Evolutionary conservation across 2,329 filamentous ascomycete genomes (phyloP).

Genomic region (Diaporthe batatas): DNA sequence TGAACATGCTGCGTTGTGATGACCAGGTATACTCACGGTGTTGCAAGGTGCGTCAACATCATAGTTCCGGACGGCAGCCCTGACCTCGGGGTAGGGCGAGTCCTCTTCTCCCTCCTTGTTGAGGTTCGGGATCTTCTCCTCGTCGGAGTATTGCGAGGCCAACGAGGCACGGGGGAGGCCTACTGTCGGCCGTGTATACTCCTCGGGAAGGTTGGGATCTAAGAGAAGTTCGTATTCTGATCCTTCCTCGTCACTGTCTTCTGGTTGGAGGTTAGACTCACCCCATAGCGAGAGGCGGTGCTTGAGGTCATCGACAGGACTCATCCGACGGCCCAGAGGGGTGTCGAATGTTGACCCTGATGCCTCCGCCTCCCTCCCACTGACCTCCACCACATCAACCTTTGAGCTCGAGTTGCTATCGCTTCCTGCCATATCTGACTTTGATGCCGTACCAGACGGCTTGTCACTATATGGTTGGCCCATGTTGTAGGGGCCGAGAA

Average conservation of each 20-base stretch:
- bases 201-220: slow-evolving; percentile 64
- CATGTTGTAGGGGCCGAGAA: slow-evolving; percentile 48
- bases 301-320: slow-evolving; percentile 52
- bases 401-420: slow-evolving; percentile 48
- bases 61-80: slow-evolving; percentile 73
- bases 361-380: slow-evolving; percentile 48
- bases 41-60: slow-evolving; percentile 76
- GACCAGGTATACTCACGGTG: slow-evolving; percentile 62
- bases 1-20: not conserved
- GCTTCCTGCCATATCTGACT: slow-evolving; percentile 46
- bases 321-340: slow-evolving; percentile 41
- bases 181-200: slow-evolving; percentile 53
- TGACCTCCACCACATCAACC: slow-evolving; percentile 48
- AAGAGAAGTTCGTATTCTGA: slow-evolving; percentile 70
- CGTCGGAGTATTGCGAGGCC: slow-evolving; percentile 43
- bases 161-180: slow-evolving; percentile 41
- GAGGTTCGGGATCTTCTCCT: slow-evolving; percentile 43
- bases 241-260: slow-evolving; percentile 58
- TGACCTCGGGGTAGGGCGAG: slow-evolving; percentile 76
- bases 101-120: slow-evolving; percentile 61
- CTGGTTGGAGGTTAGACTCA: slow-evolving; percentile 54
- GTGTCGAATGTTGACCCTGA: slow-evolving; percentile 40
- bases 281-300: slow-evolving; percentile 57
- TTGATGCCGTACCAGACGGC: slow-evolving; percentile 51
- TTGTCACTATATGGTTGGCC: slow-evolving; percentile 48